These are phyloP conservation scores for Paramecium caudatum DNA, from an alignment of 73 alveolate genomes.

Conservation along the genomic window DNA sequence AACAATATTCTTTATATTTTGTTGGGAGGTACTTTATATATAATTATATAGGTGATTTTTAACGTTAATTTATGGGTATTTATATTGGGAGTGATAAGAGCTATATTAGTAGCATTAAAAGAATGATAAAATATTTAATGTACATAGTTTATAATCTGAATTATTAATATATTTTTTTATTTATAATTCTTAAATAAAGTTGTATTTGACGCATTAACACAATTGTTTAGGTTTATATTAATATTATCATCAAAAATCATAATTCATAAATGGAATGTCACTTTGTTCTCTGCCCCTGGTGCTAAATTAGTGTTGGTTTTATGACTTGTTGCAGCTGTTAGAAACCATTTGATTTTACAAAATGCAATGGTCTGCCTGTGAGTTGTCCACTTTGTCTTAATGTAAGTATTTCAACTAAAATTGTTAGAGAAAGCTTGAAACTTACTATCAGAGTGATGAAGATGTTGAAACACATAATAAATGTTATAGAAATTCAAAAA, in stretches of 20 bases:
- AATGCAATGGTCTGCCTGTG: constrained; percentile 26
- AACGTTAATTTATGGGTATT: constrained; percentile 19
- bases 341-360: not conserved
- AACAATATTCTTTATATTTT: not conserved
- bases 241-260: not conserved
- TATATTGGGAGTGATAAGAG: not conserved
- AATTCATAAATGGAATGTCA: not conserved
- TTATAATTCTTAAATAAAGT: not conserved
- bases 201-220: constrained; percentile 1
- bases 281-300: not conserved
- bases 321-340: constrained; percentile 49
- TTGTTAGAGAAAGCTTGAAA: not conserved
- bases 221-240: not conserved
- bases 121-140: not conserved
- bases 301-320: constrained; percentile 37
- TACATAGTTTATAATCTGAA: not conserved
- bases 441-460: not conserved
- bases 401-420: not conserved
- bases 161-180: too few species aligned
- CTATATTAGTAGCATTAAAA: not conserved
- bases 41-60: not conserved
- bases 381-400: constrained; percentile 7
- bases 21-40: not conserved
- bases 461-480: not conserved
- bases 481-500: constrained; percentile 11